phyloP scores from a whole-genome alignment of 2,329 filamentous ascomycete species.

The Fusarium sp. region DNA sequence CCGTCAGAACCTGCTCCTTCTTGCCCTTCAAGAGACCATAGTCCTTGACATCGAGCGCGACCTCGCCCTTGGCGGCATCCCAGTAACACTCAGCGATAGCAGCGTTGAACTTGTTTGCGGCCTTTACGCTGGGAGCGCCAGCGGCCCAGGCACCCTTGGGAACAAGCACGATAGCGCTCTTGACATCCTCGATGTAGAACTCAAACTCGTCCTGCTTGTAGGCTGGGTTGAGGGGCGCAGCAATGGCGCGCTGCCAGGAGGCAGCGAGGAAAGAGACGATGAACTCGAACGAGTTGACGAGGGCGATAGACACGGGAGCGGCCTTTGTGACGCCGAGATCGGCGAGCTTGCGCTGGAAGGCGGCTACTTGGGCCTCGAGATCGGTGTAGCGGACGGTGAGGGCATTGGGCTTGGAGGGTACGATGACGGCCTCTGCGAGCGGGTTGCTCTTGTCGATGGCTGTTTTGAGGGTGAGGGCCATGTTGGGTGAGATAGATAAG shows the following conservation, averaged over 20 bases:
- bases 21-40: constrained; percentile 69
- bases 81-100: constrained; percentile 91
- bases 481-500: constrained; percentile 28
- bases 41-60: constrained; percentile 83
- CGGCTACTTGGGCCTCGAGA: constrained; percentile 71
- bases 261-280: constrained; percentile 87
- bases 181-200: constrained; percentile 90
- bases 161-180: constrained; percentile 80
- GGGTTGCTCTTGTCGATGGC: constrained; percentile 59
- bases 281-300: constrained; percentile 88
- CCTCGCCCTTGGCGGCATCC: constrained; percentile 70
- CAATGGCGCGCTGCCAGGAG: constrained; percentile 84
- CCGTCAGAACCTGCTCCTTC: constrained; percentile 54
- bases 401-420: constrained; percentile 71
- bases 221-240: constrained; percentile 85
- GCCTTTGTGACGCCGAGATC: constrained; percentile 75
- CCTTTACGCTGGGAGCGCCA: constrained; percentile 77
- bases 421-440: constrained; percentile 72
- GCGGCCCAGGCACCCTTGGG: constrained; percentile 75
- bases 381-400: constrained; percentile 76
- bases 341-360: constrained; percentile 83
- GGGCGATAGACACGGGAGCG: constrained; percentile 82
- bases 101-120: constrained; percentile 81
- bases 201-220: constrained; percentile 93
- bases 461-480: constrained; percentile 61